These are phyloP conservation scores for Lactarius sanguifluus DNA, from an alignment of 768 basidiomycete genomes.

Conservation along the genomic window DNA sequence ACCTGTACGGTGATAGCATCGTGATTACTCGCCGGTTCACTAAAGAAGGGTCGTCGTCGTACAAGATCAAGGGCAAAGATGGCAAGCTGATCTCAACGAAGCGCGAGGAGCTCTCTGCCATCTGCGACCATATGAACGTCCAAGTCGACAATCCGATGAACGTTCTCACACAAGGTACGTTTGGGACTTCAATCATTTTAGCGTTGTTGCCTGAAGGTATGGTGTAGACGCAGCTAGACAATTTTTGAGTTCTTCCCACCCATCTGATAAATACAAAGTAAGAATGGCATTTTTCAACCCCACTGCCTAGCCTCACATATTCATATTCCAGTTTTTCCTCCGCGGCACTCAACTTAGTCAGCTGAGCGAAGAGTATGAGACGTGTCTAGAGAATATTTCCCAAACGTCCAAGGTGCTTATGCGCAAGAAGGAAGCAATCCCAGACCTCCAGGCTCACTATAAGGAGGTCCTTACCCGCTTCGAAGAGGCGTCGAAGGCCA, in stretches of 20 bases:
- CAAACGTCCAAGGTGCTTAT: constrained; percentile 63
- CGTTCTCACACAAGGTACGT: constrained; percentile 78
- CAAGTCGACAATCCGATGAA: constrained; percentile 97
- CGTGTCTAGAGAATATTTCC: constrained; percentile 69
- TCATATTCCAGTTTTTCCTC: constrained; percentile 69
- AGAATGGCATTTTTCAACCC: constrained; percentile 21
- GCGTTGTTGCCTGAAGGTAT: background rate
- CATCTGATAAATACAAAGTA: constrained; percentile 88
- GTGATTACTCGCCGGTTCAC: constrained; percentile 79
- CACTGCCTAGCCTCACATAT: constrained; percentile 14
- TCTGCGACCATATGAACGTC: constrained; percentile 95
- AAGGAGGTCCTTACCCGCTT: constrained; percentile 59
- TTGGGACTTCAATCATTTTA: background rate
- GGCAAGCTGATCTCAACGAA: constrained; percentile 69
- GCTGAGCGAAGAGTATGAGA: constrained; percentile 83
- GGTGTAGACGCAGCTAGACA: constrained; percentile 39
- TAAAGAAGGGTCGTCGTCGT: constrained; percentile 70
- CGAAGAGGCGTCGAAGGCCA: constrained; percentile 71
- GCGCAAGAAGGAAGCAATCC: constrained; percentile 74
- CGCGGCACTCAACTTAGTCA: constrained; percentile 89
- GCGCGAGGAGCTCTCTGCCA: constrained; percentile 80
- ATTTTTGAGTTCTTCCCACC: constrained; percentile 81
- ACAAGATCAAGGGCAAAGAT: constrained; percentile 78
- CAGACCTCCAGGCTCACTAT: constrained; percentile 64
- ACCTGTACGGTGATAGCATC: constrained; percentile 86